These are phyloP conservation scores for Chlorella sorokiniana DNA, from an alignment of 139 green algal species.

Conservation along the genomic window DNA sequence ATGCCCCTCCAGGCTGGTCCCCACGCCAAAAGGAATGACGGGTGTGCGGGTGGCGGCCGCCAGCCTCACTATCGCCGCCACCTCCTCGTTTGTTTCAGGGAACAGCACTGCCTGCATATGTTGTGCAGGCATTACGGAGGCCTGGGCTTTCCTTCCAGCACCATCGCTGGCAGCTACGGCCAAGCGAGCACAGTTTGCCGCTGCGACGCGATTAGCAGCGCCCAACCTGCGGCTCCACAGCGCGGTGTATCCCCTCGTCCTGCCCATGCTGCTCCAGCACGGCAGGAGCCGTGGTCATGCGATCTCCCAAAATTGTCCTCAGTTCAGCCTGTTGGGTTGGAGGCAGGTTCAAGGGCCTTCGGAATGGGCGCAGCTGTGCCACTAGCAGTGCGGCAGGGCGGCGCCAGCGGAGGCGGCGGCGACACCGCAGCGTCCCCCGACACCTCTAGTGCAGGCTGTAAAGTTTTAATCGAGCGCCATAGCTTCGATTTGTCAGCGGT, in stretches of 20 bases:
- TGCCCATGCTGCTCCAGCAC: constrained; percentile 55
- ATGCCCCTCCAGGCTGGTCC: constrained; percentile 71
- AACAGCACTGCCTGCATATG: neutral
- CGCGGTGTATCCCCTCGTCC: constrained; percentile 53
- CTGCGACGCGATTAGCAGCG: too few relatives aligned
- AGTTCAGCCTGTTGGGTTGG: neutral
- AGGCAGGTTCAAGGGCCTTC: too few relatives aligned
- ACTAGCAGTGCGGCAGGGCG: too few relatives aligned
- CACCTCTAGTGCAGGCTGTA: too few relatives aligned
- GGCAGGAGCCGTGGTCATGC: constrained; percentile 14
- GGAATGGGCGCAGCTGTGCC: too few relatives aligned
- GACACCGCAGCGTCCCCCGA: too few relatives aligned
- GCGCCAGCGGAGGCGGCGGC: too few relatives aligned
- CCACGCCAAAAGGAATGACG: constrained; percentile 67
- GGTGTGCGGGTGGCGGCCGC: constrained; percentile 46
- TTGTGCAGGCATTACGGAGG: too few relatives aligned
- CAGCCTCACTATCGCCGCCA: constrained; percentile 47
- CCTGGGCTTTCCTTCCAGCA: neutral
- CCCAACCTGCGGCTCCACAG: constrained; percentile 35
- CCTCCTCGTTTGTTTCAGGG: constrained; percentile 34
- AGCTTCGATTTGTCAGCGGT: too few relatives aligned
- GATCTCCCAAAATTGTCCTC: constrained; percentile 7
- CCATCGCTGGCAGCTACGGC: neutral
- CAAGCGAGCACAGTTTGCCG: too few relatives aligned
- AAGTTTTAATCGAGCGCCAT: too few relatives aligned